phyloP scores from a whole-genome alignment of 1,284 basidiomycete genomes.

The Microstroma glucosiphilum region DNA sequence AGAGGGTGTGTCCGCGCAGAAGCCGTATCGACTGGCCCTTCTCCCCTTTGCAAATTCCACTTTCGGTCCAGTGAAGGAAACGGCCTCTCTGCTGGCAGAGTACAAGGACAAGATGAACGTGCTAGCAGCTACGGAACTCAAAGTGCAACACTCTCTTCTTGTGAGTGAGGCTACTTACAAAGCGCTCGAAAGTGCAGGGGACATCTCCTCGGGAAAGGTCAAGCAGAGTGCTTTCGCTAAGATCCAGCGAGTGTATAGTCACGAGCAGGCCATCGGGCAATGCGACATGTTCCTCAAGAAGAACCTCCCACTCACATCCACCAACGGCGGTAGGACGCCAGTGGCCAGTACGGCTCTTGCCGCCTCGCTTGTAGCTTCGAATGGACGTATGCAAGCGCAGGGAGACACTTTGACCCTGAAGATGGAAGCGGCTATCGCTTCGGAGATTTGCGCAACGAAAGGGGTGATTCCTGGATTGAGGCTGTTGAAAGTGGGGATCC shows the following conservation, averaged over 20 bases:
- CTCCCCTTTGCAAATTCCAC: constrained; percentile 11
- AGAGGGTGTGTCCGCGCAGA: neutral
- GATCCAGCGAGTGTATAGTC: neutral
- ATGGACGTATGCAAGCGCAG: neutral
- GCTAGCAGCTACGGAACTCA: neutral
- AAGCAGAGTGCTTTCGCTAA: neutral
- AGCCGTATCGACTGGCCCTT: constrained; percentile 1
- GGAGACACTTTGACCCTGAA: neutral
- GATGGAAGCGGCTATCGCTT: neutral
- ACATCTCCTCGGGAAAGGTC: neutral
- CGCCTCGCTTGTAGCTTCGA: neutral
- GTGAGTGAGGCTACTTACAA: neutral
- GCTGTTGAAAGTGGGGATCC: neutral
- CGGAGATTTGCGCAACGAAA: neutral
- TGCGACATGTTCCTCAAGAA: neutral
- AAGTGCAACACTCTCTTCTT: neutral
- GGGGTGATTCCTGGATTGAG: neutral
- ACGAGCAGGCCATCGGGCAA: constrained; percentile 7
- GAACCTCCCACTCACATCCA: neutral
- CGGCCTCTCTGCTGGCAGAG: neutral
- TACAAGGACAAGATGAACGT: neutral
- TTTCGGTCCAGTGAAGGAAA: constrained; percentile 13
- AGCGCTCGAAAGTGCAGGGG: neutral
- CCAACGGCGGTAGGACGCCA: neutral
- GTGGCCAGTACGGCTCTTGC: constrained; percentile 1